These are phyloP conservation scores for Grifola frondosa DNA, from an alignment of 1,284 basidiomycete genomes.

Conservation along the genomic window DNA sequence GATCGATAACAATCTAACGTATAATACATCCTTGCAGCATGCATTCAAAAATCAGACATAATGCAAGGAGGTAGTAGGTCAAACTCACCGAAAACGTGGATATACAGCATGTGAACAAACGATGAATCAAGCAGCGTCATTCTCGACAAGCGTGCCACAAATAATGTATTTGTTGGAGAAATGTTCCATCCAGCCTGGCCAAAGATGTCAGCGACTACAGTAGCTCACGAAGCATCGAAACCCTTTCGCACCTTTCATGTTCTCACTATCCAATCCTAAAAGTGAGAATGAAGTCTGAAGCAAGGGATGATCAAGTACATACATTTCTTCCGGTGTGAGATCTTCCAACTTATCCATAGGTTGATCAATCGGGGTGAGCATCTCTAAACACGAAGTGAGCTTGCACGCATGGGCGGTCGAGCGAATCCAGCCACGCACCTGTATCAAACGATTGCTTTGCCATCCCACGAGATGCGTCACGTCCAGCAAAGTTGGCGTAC, in stretches of 20 bases:
- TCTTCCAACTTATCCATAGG: constrained; percentile 83
- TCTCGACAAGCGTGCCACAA: constrained; percentile 82
- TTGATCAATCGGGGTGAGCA: constrained; percentile 86
- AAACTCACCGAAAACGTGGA: no score
- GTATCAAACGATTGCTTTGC: constrained; percentile 94
- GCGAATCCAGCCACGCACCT: constrained; percentile 50
- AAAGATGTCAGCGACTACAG: not conserved
- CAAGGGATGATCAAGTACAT: constrained; percentile 33
- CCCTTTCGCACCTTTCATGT: constrained; percentile 70
- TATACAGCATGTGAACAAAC: no score
- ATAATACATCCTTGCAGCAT: no score
- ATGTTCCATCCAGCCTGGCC: constrained; percentile 83
- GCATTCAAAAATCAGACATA: no score
- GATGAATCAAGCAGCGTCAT: constrained; percentile 35
- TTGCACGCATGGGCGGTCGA: not conserved
- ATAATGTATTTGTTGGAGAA: constrained; percentile 87
- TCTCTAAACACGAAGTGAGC: constrained; percentile 52
- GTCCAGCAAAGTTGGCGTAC: constrained; percentile 95
- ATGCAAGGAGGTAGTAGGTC: no score
- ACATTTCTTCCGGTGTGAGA: constrained; percentile 82
- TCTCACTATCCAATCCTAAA: constrained; percentile 55
- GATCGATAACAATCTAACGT: no score
- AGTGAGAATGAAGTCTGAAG: constrained; percentile 8
- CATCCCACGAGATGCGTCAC: constrained; percentile 94
- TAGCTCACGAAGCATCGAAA: not conserved